Evolutionary conservation across 106 monocot species (phyloP), one percentile per base, ranked within the genome.

Genomic region (Acorus calamus): DNA sequence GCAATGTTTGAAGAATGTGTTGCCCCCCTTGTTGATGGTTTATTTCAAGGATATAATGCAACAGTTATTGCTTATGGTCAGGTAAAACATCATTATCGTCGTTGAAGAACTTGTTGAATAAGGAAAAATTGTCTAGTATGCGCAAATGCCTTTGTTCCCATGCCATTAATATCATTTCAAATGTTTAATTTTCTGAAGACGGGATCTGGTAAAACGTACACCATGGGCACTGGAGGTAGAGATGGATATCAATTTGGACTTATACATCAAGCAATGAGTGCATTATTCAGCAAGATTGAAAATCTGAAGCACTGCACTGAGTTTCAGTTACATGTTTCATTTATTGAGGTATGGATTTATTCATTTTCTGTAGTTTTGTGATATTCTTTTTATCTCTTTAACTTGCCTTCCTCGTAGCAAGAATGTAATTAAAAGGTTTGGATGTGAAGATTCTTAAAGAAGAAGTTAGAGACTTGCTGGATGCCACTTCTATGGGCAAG

Each of bases 11-110:
- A 98, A 53, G 91, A 88, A 73, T 91, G 91, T 71, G 91, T 85
- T 44, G 71, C 91, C 13, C 87, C 96, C 41, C 88, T 98, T 11
- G 85, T 98, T 67, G 96, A 91, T 79, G 91, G 96, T 50, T 64
- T 98, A 63, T 98, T 98, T 74, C 96, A 98, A 76, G 96, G 96
- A 53, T 98, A 98, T 67, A 98, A 98, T 74, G 96, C 91, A 5
- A 98, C 96, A 60, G 96, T 98, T 77, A 85, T 98, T 55, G 96
- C 96, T 69, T 98, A 98, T 61, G 96, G 96, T 63, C 96, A 98
- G 91, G 96, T 75, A 49, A 43, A 48, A 4, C n/a, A 14, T 64
- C 58, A 50, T 56, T 4, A 6, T 46, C 44, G 1, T 28, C 1
- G 28, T 28, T 28, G 28, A 28, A 28, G 28, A 28, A 28, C 28